Evolutionary conservation across 1,284 basidiomycete species (phyloP).

Genomic region (Afroboletus lepidellus): DNA sequence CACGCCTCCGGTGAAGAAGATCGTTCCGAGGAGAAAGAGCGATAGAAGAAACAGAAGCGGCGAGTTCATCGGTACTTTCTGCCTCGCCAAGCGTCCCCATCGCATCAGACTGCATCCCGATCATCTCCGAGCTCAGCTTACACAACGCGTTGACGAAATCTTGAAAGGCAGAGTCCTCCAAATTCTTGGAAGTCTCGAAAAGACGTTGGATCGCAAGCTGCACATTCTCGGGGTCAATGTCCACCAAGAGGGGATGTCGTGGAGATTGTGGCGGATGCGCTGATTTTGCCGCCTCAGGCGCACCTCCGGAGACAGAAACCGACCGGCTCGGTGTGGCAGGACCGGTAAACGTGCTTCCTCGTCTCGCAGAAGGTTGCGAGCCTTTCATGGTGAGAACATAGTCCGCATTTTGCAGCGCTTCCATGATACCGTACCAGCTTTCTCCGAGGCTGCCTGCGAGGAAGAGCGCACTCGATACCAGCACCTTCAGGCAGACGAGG

Average conservation of each 20-base stretch:
- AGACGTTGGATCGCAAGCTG: slow-evolving; percentile 72
- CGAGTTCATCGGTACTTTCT: slow-evolving; percentile 44
- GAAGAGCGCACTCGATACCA: slow-evolving; percentile 77
- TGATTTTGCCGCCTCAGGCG: slow-evolving; percentile 24
- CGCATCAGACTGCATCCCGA: slow-evolving; percentile 70
- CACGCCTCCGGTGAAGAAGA: slow-evolving; percentile 61
- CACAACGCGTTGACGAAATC: slow-evolving; percentile 84
- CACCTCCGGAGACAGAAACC: slow-evolving; percentile 31
- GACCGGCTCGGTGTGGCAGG: slow-evolving; percentile 36
- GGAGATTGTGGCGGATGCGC: slow-evolving; percentile 16
- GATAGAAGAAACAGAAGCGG: slow-evolving; percentile 30
- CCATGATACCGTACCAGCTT: slow-evolving; percentile 91
- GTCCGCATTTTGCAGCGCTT: slow-evolving; percentile 89
- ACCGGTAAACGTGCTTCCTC: slow-evolving; percentile 39
- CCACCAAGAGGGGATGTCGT: slow-evolving; percentile 64
- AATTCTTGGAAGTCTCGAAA: slow-evolving; percentile 79
- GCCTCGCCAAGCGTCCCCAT: slow-evolving; percentile 32
- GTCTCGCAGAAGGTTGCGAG: slow-evolving; percentile 29
- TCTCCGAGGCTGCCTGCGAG: slow-evolving; percentile 82
- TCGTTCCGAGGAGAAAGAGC: slow-evolving; percentile 44
- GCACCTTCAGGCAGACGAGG: slow-evolving; percentile 83
- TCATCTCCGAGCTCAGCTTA: slow-evolving; percentile 85
- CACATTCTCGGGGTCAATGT: slow-evolving; percentile 75
- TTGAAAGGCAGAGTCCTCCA: slow-evolving; percentile 82
- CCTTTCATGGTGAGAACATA: slow-evolving; percentile 76